These are phyloP conservation scores for Lachancea fermentati DNA, from an alignment of 805 yeast species.

Conservation along the genomic window DNA sequence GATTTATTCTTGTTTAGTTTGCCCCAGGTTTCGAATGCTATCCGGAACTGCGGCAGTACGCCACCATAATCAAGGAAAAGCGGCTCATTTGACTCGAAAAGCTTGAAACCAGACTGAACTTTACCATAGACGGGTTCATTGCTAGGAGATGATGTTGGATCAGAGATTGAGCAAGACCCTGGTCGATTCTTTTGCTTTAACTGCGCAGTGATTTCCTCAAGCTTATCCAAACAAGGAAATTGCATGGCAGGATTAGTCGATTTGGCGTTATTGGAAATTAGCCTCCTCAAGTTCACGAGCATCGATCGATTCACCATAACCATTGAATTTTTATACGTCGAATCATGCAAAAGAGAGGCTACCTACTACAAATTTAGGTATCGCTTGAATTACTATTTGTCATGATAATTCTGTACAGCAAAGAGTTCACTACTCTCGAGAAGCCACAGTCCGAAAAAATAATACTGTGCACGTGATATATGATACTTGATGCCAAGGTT, in stretches of 20 bases:
- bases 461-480: too few species aligned
- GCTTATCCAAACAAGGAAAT: slow-evolving; percentile 81
- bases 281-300: neutral
- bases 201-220: slow-evolving; percentile 49
- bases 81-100: slow-evolving; percentile 50
- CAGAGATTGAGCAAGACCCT: slow-evolving; percentile 5
- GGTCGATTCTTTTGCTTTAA: slow-evolving; percentile 11
- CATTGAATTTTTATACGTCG: too few species aligned
- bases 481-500: too few species aligned
- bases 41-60: slow-evolving; percentile 58
- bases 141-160: slow-evolving; percentile 27
- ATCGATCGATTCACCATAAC: neutral
- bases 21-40: slow-evolving; percentile 97
- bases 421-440: neutral
- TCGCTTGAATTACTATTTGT: neutral
- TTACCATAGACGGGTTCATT: slow-evolving; percentile 83
- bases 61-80: slow-evolving; percentile 80
- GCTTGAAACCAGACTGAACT: slow-evolving; percentile 62
- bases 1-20: slow-evolving; percentile 51
- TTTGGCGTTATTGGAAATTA: slow-evolving; percentile 5
- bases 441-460: neutral
- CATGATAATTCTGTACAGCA: neutral
- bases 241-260: slow-evolving; percentile 61
- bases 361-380: neutral
- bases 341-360: neutral